These are phyloP conservation scores for Globisporangium mamillatum DNA, from an alignment of 352 stramenopile genomes.

Conservation along the genomic window DNA sequence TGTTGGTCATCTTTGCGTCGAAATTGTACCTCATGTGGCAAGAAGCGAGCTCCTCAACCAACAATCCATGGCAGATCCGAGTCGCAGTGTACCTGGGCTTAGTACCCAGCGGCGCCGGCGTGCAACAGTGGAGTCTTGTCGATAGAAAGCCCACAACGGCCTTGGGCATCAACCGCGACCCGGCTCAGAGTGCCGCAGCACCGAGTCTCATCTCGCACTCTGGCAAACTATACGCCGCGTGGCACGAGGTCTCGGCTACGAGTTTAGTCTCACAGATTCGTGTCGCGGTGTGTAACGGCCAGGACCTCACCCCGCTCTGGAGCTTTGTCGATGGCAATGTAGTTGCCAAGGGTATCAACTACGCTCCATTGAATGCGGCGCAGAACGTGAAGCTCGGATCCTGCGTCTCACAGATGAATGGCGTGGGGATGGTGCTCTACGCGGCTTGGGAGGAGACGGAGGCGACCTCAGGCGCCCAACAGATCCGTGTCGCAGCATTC, in stretches of 20 bases:
- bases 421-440: slow-evolving; percentile 29
- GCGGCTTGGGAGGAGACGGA: slow-evolving; percentile 53
- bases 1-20: slow-evolving; percentile 22
- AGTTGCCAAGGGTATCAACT: slow-evolving; percentile 40
- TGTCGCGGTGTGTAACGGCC: slow-evolving; percentile 49
- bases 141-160: slow-evolving; percentile 20
- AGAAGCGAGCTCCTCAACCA: slow-evolving; percentile 28
- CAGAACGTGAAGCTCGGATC: slow-evolving; percentile 38
- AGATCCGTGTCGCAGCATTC: slow-evolving; percentile 55
- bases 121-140: slow-evolving; percentile 42
- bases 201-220: slow-evolving; percentile 32
- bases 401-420: slow-evolving; percentile 26
- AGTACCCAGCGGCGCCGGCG: slow-evolving; percentile 15
- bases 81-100: slow-evolving; percentile 33
- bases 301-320: slow-evolving; percentile 42
- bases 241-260: slow-evolving; percentile 40
- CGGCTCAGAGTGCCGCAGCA: slow-evolving; percentile 28
- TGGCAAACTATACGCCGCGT: slow-evolving; percentile 51
- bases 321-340: slow-evolving; percentile 56
- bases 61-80: slow-evolving; percentile 47
- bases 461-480: slow-evolving; percentile 20
- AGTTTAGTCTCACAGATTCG: slow-evolving; percentile 36
- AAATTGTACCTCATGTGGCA: slow-evolving; percentile 57
- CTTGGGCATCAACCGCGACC: slow-evolving; percentile 47
- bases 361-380: slow-evolving; percentile 25